phyloP scores from a whole-genome alignment of 305 asterid genomes.

The Fraxinus sp. region DNA sequence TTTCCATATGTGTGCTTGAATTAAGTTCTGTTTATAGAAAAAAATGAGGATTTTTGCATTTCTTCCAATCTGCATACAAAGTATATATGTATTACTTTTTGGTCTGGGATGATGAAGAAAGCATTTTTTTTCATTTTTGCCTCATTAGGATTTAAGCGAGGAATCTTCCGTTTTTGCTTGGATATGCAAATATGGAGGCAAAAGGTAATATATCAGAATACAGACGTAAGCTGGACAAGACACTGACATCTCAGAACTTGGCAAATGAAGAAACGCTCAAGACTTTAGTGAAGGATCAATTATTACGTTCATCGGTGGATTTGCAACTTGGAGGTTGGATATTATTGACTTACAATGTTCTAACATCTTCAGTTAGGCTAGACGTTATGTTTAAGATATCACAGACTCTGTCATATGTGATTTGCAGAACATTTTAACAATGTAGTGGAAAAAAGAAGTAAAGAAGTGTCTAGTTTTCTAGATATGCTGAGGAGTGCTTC shows the following conservation, averaged over 20 bases:
- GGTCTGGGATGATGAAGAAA: conserved; percentile 14
- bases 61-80: background rate
- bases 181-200: conserved; percentile 51
- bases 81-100: background rate
- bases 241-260: conserved; percentile 55
- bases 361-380: background rate
- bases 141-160: conserved; percentile 20
- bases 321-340: conserved; percentile 40
- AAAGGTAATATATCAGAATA: conserved; percentile 50
- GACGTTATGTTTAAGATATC: background rate
- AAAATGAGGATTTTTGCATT: background rate
- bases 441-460: conserved; percentile 60
- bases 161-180: conserved; percentile 16
- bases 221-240: conserved; percentile 59
- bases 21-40: background rate
- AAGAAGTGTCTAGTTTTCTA: conserved; percentile 62
- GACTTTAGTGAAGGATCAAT: conserved; percentile 61
- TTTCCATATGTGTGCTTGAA: background rate
- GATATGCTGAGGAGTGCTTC: conserved; percentile 79
- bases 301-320: conserved; percentile 39
- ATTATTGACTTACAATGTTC: conserved; percentile 7
- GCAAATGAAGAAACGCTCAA: conserved; percentile 45
- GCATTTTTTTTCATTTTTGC: conserved; percentile 12
- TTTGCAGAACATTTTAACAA: conserved; percentile 50
- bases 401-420: conserved; percentile 10